These are phyloP conservation scores for Eucalyptus polybractea DNA, from an alignment of 345 rosid species.

Conservation along the genomic window DNA sequence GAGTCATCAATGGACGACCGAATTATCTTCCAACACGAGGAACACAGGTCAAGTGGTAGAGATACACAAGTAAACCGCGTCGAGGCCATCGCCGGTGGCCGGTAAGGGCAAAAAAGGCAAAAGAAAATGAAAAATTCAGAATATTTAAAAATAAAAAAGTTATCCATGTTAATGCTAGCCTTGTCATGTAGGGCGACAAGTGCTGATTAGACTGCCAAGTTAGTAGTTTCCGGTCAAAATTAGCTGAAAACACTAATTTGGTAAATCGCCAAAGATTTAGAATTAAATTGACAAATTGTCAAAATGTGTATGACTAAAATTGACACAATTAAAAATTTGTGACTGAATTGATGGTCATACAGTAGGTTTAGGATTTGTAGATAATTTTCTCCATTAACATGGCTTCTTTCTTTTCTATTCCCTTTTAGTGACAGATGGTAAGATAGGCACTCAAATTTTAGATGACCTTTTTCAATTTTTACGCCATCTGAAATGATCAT, in stretches of 20 bases:
- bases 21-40: not conserved
- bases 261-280: rapidly evolving
- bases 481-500: not conserved
- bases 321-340: not conserved
- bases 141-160: not conserved
- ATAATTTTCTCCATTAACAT: not conserved
- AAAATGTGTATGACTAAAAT: not conserved
- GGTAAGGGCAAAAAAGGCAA: not conserved
- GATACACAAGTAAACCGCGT: not conserved
- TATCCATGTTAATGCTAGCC: rapidly evolving
- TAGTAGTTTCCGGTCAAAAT: not conserved
- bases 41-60: not conserved
- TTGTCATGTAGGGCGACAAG: rapidly evolving
- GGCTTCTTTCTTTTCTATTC: not conserved
- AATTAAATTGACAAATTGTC: rapidly evolving
- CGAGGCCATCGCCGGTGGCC: not conserved
- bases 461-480: not conserved
- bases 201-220: too few relatives aligned
- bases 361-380: not conserved
- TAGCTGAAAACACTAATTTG: not conserved
- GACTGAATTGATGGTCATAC: rapidly evolving
- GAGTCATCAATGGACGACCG: not conserved
- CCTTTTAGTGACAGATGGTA: not conserved
- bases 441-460: not conserved
- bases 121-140: not conserved